Conservation (phyloP, 257 asterid species). For the Paraleonurus japonicus region DNA sequence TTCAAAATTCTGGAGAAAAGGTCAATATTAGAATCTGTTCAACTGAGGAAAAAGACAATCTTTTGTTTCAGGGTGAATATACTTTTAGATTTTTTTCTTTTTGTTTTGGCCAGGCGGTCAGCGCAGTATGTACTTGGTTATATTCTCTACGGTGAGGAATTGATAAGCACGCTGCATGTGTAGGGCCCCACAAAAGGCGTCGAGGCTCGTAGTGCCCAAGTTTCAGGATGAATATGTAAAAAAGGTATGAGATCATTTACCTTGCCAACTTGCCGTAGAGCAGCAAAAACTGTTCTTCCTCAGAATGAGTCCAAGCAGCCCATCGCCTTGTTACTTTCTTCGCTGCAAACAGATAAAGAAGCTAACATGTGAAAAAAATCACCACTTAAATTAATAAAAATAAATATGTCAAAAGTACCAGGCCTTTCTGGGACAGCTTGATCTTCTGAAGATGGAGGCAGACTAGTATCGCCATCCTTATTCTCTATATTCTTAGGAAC, state of each 20-base stretch:
- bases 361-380: constrained; percentile 13
- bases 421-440: constrained; percentile 41
- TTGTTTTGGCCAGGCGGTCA: no score
- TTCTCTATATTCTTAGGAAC: constrained; percentile 36
- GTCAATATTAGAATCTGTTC: constrained; percentile 13
- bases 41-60: neutral
- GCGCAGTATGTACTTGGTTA: no score
- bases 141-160: no score
- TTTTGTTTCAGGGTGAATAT: neutral
- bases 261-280: constrained; percentile 93
- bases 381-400: constrained; percentile 13
- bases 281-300: constrained; percentile 85
- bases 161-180: no score
- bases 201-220: no score
- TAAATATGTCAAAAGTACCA: constrained; percentile 33
- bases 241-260: constrained; percentile 36
- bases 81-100: no score
- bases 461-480: constrained; percentile 45
- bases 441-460: constrained; percentile 42
- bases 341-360: constrained; percentile 32
- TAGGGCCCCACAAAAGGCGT: no score
- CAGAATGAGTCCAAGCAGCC: constrained; percentile 98
- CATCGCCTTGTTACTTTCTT: constrained; percentile 80
- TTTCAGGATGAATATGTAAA: neutral
- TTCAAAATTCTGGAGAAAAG: constrained; percentile 64